Base-by-base conservation (phyloP, 2,329 filamentous ascomycete genomes). In the Penicillium sp. region DNA sequence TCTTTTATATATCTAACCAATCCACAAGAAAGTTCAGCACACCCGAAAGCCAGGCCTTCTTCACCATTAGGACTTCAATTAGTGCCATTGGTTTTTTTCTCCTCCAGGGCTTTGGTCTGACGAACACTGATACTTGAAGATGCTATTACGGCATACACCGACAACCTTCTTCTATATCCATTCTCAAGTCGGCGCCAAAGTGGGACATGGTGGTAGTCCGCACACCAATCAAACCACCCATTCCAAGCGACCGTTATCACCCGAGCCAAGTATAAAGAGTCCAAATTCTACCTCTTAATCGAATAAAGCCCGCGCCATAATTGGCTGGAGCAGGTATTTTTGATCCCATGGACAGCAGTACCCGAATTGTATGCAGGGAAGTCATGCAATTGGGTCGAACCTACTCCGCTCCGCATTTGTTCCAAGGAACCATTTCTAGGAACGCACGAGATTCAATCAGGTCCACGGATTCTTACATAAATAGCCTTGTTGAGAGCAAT, bases 321-420 rank as follows among this genome's bases (percentile, higher is more conserved):
- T 53, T 53, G 43, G 50, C 43, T 27, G 21, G 21, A 21, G 22
- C 13, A 14, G 21, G 50, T 53, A 53, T 24, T 53, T 47, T 52
- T 50, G 8, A 27, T 26, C 27, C 55, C 55, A 57, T 57, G 55
- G 55, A 22, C 27, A 41, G 11, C 19, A 31, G 26, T 24, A 24
- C 31, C 46, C 35, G 46, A 44, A 26, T 22, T 50, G 49, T 48
- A 57, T 53, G 29, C 16, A 44, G 37, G 21, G 19, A 39, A 53
- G 45, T 29, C 46, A 22, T 43, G 13, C 52, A 44, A 60, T 60
- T 60, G 58, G 58, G 21, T 10, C 45, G 24, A 48, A 50, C 55
- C 39, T 55, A 55, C 55, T 60, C 52, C 55, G 52, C 55, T 52
- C 44, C 24, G 24, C 10, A n/a, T 26, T 9, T 37, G 45, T 48